Evolutionary conservation across 305 asterid genomes (phyloP).

Genomic region (Solanum hybrid): DNA sequence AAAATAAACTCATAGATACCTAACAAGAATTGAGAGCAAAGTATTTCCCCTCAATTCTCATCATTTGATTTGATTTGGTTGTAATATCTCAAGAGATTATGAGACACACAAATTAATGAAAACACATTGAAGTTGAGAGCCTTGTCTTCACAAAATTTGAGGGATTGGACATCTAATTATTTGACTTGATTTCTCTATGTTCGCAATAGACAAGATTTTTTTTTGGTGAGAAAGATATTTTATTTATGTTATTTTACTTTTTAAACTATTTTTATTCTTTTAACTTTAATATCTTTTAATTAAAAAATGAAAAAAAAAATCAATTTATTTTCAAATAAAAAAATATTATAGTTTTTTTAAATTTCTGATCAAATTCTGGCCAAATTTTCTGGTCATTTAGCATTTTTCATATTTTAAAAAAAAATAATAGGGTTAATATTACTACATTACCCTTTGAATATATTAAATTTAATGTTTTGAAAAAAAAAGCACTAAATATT

Average conservation of each 20-base stretch:
- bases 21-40: neutral
- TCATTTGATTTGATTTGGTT: neutral
- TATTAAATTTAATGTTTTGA: too few relatives aligned
- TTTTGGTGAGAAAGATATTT: too few relatives aligned
- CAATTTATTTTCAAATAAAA: too few relatives aligned
- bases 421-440: too few relatives aligned
- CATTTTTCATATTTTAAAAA: fast-evolving
- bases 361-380: too few relatives aligned
- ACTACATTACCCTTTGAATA: too few relatives aligned
- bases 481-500: too few relatives aligned
- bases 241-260: too few relatives aligned
- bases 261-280: fast-evolving
- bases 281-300: fast-evolving
- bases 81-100: neutral
- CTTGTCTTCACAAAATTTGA: neutral
- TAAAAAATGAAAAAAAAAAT: too few relatives aligned
- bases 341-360: too few relatives aligned
- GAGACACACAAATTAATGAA: neutral
- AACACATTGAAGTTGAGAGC: neutral
- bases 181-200: neutral
- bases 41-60: neutral
- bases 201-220: neutral
- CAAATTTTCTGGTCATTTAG: too few relatives aligned
- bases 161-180: neutral
- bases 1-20: too few relatives aligned